phyloP scores from a whole-genome alignment of 805 yeast genomes.

The Wickerhamiella sergipiensis region DNA sequence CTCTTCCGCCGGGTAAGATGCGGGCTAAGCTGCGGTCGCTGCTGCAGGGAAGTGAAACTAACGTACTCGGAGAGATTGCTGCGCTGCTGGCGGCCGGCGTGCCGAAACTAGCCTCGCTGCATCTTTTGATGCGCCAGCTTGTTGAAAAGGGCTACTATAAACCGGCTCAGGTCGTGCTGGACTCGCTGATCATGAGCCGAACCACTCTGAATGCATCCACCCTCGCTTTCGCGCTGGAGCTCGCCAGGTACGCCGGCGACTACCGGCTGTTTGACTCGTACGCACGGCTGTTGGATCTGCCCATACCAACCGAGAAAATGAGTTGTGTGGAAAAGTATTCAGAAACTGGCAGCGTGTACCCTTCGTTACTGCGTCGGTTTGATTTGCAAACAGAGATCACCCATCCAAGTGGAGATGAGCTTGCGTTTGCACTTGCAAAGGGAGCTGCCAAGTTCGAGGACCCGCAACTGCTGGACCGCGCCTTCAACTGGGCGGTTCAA shows the following conservation, averaged over 20 bases:
- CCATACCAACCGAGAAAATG: neutral
- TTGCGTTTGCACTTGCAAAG: slow-evolving; percentile 3
- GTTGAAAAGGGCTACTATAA: slow-evolving; percentile 9
- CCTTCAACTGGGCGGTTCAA: slow-evolving; percentile 3
- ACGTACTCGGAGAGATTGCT: slow-evolving; percentile 13
- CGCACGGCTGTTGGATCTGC: slow-evolving; percentile 1
- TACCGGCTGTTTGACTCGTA: slow-evolving; percentile 2
- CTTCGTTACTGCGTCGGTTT: neutral
- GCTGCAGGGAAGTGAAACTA: slow-evolving; percentile 2
- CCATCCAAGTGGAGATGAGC: neutral
- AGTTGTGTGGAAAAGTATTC: neutral
- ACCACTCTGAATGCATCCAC: slow-evolving; percentile 10
- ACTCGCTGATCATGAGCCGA: slow-evolving; percentile 17
- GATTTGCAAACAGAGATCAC: neutral
- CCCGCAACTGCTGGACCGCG: slow-evolving; percentile 1
- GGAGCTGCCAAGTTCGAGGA: neutral
- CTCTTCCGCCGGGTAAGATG: neutral
- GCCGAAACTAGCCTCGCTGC: slow-evolving; percentile 17
- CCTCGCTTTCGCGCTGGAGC: slow-evolving; percentile 7
- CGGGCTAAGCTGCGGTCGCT: neutral
- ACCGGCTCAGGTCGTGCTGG: slow-evolving; percentile 19
- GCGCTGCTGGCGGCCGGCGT: slow-evolving; percentile 13
- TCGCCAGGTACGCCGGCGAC: slow-evolving; percentile 8
- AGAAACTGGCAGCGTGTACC: neutral
- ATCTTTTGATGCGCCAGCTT: slow-evolving; percentile 17